Evolutionary conservation across 495 filamentous ascomycete genomes (phyloP), one percentile per base, ranked within the genome.

Genomic region (Bathelium albidoporum): DNA sequence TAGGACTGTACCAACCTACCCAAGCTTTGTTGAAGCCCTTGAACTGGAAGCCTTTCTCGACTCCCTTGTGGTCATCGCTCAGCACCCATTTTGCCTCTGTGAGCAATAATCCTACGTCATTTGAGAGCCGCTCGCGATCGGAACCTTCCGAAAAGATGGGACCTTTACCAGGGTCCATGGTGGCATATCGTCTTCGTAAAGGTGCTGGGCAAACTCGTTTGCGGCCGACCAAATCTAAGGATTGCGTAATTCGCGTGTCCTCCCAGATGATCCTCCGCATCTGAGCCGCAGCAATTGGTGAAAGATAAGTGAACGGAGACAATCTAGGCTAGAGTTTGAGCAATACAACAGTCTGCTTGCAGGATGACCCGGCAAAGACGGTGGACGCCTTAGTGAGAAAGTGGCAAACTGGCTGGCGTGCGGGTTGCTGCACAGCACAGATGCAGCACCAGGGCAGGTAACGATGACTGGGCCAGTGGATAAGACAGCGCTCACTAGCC

Each of bases 21-120:
- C 70, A 72, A 7, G 70, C 64, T 36, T 60, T 55, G 11, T 65
- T 65, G 58, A 72, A 72, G 1, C 65, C 68, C 59, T 65, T 70
- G 64, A 72, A 72, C 58, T 60, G 63, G 64, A 72, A 72, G 12
- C 43, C 31, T 49, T 66, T 32, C 36, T 69, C 68, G 7, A 72
- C 10, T 0, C 59, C 68, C 14, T 59, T 28, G 10, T 63, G 60
- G 28, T 69, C 36, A 53, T 63, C 53, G 53, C 63, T 68, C 1
- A 68, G 28, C 22, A 10, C 32, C 68, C 68, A 70, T 34, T 0
- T 11, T 2, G 22, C 49, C 9, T 55, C 24, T 7, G 22, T 24
- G 5, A 29, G 10, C 49, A 55, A 29, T 9, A 29, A 5, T 9
- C 22, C 49, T 26, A 29, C 49, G 24, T 55, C 49, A 28, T 29